Conservation (phyloP, 2,329 filamentous ascomycete genomes). For the Aspergillus piperis region DNA sequence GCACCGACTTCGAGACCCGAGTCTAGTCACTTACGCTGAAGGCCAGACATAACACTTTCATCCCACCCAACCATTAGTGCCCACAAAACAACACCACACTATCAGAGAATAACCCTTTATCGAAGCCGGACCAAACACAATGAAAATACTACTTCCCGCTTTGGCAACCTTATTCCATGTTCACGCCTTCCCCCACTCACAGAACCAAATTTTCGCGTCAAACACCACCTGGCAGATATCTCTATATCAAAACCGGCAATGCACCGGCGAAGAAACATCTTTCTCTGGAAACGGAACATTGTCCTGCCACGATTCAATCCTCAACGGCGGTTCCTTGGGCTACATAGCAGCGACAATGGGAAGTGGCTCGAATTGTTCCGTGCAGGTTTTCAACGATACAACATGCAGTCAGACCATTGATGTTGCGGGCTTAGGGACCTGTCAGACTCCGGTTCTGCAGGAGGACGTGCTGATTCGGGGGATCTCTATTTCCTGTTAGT, state of each 20-base stretch:
- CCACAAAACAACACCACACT: background rate
- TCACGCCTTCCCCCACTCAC: background rate
- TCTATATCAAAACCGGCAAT: conserved; percentile 16
- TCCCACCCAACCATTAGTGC: background rate
- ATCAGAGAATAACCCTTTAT: background rate
- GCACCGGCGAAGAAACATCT: conserved; percentile 14
- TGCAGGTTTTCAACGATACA: conserved; percentile 9
- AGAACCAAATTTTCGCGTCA: background rate
- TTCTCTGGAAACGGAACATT: conserved; percentile 13
- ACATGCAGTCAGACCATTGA: conserved; percentile 2
- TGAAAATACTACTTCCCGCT: background rate
- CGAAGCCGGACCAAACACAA: background rate
- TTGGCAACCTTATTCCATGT: background rate
- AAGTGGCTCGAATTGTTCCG: background rate
- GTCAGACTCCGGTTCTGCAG: background rate
- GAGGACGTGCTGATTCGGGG: conserved; percentile 1
- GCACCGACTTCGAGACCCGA: background rate
- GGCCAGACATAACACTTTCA: background rate
- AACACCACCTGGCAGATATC: conserved; percentile 14
- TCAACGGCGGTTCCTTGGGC: conserved; percentile 16
- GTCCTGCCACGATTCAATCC: conserved; percentile 7
- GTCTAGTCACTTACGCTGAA: background rate
- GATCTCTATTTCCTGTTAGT: conserved; percentile 4
- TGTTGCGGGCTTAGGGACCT: background rate
- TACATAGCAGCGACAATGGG: conserved; percentile 10